Evolutionary conservation across 208 protist species (phyloP), one percentile per base, ranked within the genome.

Genomic region (Acanthamoeba healyi): DNA sequence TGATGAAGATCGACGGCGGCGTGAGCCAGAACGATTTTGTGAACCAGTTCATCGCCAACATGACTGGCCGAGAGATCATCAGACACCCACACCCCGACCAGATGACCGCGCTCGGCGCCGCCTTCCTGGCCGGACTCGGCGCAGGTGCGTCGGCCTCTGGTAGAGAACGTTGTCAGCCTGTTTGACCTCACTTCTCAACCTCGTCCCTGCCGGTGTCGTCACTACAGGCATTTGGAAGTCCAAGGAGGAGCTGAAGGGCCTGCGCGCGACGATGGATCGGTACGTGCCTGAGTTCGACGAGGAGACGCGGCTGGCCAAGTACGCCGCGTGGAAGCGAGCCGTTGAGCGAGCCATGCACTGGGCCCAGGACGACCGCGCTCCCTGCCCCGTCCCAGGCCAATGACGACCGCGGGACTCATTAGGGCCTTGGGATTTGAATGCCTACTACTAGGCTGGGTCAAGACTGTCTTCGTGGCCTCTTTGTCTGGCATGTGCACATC

Each of bases 21-120:
- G 95, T 95, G 19, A 95, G 72, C 56, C 95, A 95, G 61, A 96
- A 96, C 40, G 86, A 96, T 87, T 96, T 96, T 94, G 82, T 96
- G 1, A 82, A 86, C 42, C 95, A 96, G 40, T 95, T 92, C 40
- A 90, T 94, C 2, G 32, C 82, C 4, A 90, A 95, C 82, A 92
- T 96, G n/a, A 91, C 84, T 56, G 58, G 56, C 51, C 51, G 42
- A 2, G 58, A 91, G 61, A 91, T 96, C 14, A 82, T 95, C 26
- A 38, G 95, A 36, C 81, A 89, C 0, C 56, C 44, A 19, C 67
- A 94, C 9, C 95, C 63, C 17, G 87, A 96, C n/a, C 93, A 94
- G 56, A 95, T 94, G 29, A 93, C 89, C 17, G 89, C 65, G 0
- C 89, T 93, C 14, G 95, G 95, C 46, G 93, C 93, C 26, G 92